Percentiles rank a stretch among this genome's conserved stretches.
phyloP scores from a whole-genome alignment of 768 basidiomycete species.

The Tylopilus felleus region DNA sequence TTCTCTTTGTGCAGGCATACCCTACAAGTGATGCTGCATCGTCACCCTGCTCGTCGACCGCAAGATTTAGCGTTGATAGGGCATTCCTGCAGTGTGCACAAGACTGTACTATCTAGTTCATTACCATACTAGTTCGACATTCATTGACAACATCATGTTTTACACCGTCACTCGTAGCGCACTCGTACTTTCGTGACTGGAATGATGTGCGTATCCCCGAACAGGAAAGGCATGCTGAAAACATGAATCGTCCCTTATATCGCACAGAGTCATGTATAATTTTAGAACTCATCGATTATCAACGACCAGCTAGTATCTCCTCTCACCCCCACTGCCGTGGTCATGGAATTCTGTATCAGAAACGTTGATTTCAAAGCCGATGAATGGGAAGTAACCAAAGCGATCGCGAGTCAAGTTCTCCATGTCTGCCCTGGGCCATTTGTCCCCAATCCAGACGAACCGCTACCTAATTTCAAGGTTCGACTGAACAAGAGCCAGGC shows the following conservation, averaged over 20 bases:
- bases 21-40: conserved; percentile 22
- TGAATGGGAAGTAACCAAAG: conserved; percentile 54
- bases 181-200: background rate
- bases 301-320: background rate
- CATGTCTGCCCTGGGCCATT: conserved; percentile 39
- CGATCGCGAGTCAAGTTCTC: conserved; percentile 47
- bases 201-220: conserved; percentile 5
- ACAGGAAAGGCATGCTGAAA: background rate
- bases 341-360: conserved; percentile 40
- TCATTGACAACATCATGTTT: background rate
- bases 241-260: too few relatives aligned
- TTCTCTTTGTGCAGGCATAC: conserved; percentile 25
- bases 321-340: background rate
- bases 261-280: too few relatives aligned
- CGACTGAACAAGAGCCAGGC: conserved; percentile 45
- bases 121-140: background rate
- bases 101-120: conserved; percentile 1
- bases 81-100: background rate
- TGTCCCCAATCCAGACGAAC: conserved; percentile 16
- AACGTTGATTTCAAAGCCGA: conserved; percentile 38
- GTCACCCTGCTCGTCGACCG: background rate
- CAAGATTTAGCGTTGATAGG: background rate
- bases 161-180: background rate
- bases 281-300: background rate
- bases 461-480: conserved; percentile 59